phyloP scores from a whole-genome alignment of 139 green algal species.

The Tetratostichococcus sp. region DNA sequence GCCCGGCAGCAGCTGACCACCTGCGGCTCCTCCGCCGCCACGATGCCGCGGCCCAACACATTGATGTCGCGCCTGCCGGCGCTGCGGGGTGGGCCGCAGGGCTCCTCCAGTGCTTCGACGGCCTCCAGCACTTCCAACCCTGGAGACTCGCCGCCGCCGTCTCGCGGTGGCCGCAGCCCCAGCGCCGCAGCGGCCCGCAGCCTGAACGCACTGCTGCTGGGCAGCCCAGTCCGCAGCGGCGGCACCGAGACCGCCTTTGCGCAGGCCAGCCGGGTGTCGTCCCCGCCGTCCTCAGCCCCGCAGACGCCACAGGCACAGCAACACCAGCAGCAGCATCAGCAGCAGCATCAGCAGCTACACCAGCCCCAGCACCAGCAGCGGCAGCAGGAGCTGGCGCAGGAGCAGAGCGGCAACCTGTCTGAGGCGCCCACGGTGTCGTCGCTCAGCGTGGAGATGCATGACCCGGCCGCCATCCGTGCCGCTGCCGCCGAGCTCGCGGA shows the following conservation, averaged over 20 bases:
- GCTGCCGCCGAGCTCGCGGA: neutral
- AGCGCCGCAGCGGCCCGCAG: neutral
- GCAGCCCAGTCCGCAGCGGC: neutral
- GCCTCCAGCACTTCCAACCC: no score
- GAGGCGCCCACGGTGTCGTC: neutral
- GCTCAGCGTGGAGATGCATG: neutral
- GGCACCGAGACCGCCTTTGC: neutral
- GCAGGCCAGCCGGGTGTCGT: no score
- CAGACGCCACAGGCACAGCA: neutral
- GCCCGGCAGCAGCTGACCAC: neutral
- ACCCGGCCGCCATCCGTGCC: neutral
- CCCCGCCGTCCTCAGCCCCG: no score
- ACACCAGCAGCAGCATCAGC: neutral
- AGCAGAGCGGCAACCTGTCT: neutral
- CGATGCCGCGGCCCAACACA: neutral
- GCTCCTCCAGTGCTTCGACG: neutral
- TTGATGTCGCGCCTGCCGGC: neutral
- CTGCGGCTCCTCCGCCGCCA: no score
- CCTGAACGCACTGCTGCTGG: neutral
- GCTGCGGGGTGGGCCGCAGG: neutral
- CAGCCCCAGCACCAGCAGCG: neutral
- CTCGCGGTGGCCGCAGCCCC: neutral
- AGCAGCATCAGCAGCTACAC: neutral
- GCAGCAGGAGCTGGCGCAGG: neutral
- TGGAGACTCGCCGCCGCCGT: neutral